Evolutionary conservation across 75 land plant genomes (phyloP).

Genomic region (Picea sitchensis): DNA sequence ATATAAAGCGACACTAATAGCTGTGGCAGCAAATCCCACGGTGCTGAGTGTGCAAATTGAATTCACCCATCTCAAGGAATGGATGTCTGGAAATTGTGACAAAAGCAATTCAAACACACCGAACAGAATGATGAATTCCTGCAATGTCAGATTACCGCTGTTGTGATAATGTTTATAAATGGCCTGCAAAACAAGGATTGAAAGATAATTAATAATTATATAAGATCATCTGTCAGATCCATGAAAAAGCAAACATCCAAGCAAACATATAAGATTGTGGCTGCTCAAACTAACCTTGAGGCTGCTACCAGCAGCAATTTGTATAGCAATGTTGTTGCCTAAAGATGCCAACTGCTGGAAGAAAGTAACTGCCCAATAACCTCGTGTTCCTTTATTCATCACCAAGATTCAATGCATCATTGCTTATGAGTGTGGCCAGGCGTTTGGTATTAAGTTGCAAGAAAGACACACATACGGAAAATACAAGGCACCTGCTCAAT

Average conservation of each 20-base stretch:
- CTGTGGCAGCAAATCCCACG: conserved; percentile 42
- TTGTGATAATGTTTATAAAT: conserved; percentile 32
- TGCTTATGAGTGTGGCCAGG: not conserved
- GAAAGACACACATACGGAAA: not conserved
- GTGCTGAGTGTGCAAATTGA: conserved; percentile 56
- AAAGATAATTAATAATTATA: not conserved
- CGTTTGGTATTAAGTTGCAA: not conserved
- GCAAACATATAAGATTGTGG: not conserved
- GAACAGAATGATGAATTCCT: conserved; percentile 51
- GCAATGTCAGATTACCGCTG: conserved; percentile 28
- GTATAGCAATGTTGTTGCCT: conserved; percentile 68
- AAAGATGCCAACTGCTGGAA: conserved; percentile 71
- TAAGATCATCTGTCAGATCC: not conserved
- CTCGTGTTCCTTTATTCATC: conserved; percentile 35
- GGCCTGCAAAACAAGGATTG: conserved; percentile 21
- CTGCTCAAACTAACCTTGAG: conserved; percentile 32
- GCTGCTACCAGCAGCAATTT: conserved; percentile 64
- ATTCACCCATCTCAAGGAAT: conserved; percentile 58
- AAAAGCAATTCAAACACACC: conserved; percentile 40
- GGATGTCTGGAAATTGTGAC: conserved; percentile 65
- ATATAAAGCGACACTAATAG: conserved; percentile 41
- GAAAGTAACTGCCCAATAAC: conserved; percentile 52
- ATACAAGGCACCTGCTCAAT: not conserved
- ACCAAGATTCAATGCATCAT: not conserved
- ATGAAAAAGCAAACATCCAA: not conserved